These are phyloP conservation scores for Cyclotella distinguenda DNA, from an alignment of 108 stramenopile genomes.

Conservation along the genomic window DNA sequence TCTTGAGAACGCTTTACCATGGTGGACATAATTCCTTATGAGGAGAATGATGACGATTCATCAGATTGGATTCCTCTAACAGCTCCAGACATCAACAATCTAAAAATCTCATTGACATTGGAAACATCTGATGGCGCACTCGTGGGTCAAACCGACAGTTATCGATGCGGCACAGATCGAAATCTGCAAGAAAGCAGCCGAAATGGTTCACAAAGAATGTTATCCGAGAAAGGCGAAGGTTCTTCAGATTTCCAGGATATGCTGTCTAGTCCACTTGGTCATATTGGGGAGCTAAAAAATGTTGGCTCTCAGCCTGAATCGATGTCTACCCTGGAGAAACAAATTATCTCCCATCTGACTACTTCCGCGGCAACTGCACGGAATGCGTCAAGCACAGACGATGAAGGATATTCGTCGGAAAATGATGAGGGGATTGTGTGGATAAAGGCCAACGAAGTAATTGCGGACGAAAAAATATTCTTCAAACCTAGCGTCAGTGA, in stretches of 20 bases:
- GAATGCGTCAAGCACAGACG: background rate
- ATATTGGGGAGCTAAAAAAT: background rate
- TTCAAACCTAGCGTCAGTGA: background rate
- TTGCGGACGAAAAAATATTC: slow-evolving; percentile 6
- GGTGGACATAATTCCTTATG: slow-evolving; percentile 45
- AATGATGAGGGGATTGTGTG: slow-evolving; percentile 26
- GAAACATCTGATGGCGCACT: background rate
- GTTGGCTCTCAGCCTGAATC: background rate
- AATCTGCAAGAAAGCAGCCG: background rate
- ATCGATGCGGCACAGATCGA: background rate
- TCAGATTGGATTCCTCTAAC: slow-evolving; percentile 35
- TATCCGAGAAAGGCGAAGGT: background rate
- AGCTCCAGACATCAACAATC: background rate
- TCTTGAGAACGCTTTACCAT: slow-evolving; percentile 8
- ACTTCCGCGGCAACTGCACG: slow-evolving; percentile 1
- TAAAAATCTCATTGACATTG: background rate
- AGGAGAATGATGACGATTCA: slow-evolving; percentile 29
- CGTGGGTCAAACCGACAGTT: background rate
- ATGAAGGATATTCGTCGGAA: slow-evolving; percentile 19
- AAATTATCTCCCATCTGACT: slow-evolving; percentile 20
- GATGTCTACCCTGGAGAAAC: slow-evolving; percentile 2
- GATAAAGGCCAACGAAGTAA: slow-evolving; percentile 13
- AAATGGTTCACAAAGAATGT: background rate
- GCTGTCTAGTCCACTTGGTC: background rate
- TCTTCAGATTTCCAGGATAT: background rate